Conservation (phyloP, 2,329 filamentous ascomycete species). For the Scopulariopsis brevicaulis region DNA sequence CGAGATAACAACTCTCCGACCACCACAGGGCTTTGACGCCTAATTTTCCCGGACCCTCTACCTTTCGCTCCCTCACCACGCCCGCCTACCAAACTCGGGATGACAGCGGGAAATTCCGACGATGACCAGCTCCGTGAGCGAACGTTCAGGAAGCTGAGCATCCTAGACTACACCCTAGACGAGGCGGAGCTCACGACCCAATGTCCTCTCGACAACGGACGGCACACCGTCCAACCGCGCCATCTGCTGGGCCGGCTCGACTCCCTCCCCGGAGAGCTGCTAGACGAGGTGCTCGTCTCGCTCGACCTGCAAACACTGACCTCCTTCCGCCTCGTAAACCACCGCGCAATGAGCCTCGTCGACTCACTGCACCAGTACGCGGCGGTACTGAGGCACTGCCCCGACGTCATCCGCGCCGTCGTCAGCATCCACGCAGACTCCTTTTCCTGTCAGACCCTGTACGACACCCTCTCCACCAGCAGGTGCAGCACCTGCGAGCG, state of each 20-base stretch:
- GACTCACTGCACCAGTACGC: conserved; percentile 22
- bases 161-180: conserved; percentile 7
- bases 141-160: no score
- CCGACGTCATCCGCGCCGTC: conserved; percentile 18
- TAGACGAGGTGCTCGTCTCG: conserved; percentile 13
- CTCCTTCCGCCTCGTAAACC: conserved; percentile 20
- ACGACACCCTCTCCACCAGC: conserved; percentile 15
- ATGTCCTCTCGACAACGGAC: conserved; percentile 14
- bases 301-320: conserved; percentile 20
- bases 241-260: conserved; percentile 14
- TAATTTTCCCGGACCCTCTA: no score
- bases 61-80: no score
- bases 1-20: no score
- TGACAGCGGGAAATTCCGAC: no score
- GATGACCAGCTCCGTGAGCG: no score
- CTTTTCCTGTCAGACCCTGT: conserved; percentile 19
- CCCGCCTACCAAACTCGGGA: no score
- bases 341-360: conserved; percentile 18
- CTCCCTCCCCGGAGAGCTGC: conserved; percentile 16
- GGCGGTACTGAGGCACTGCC: conserved; percentile 17
- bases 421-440: conserved; percentile 18
- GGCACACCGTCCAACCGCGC: conserved; percentile 1
- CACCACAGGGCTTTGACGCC: no score
- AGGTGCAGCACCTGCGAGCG: conserved; percentile 20
- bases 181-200: conserved; percentile 8